Percentiles rank a stretch among this genome's conserved stretches.
Evolutionary conservation across 441 rosid species (phyloP).

Genomic region (Syzygium malaccense): DNA sequence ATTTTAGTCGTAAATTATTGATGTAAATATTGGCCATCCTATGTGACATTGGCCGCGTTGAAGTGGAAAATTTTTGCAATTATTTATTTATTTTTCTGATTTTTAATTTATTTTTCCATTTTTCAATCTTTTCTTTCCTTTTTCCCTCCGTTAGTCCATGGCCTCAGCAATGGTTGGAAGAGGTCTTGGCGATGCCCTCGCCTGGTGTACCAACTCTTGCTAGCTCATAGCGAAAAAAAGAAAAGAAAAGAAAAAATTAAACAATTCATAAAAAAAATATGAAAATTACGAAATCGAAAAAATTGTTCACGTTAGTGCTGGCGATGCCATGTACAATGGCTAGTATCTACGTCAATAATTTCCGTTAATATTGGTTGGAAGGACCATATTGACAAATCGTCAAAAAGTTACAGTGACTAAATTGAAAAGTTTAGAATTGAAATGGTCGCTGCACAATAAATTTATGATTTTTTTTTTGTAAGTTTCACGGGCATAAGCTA

Average conservation of each 20-base stretch:
- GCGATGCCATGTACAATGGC: fast-evolving
- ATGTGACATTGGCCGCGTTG: no score
- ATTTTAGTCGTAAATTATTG: neutral
- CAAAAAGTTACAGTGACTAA: fast-evolving
- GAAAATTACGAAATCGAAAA: neutral
- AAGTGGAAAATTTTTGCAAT: no score
- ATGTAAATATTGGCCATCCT: fast-evolving
- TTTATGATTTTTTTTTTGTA: neutral
- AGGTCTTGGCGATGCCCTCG: fast-evolving
- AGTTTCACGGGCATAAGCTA: neutral
- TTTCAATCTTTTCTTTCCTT: no score
- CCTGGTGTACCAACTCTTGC: fast-evolving
- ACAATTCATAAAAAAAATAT: neutral
- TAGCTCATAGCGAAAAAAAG: fast-evolving
- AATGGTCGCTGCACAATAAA: fast-evolving
- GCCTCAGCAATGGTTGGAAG: neutral
- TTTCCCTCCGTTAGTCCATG: fast-evolving
- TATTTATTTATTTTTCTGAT: no score
- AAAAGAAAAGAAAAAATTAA: neutral
- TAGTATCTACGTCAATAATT: fast-evolving
- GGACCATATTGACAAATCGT: no score
- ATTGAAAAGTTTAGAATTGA: neutral
- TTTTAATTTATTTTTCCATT: neutral
- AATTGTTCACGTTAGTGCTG: no score
- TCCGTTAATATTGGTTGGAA: fast-evolving